Evolutionary conservation across 176 grass and related monocot genomes (phyloP), one percentile per base, ranked within the genome.

Genomic region (Raddia distichophylla): DNA sequence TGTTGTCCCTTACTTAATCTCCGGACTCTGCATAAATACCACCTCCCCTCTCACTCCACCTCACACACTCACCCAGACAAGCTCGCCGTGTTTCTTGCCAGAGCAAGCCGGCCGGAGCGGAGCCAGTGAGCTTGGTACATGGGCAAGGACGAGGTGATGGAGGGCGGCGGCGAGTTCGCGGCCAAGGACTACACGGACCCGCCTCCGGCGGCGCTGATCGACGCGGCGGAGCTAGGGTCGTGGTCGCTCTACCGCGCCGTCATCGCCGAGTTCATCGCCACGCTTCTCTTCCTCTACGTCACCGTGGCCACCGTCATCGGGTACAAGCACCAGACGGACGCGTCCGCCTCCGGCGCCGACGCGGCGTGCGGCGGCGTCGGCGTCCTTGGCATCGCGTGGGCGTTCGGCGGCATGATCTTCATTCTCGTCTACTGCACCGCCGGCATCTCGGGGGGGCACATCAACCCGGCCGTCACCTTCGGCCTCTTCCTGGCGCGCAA

Each of bases 341-440:
- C 4, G 0, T 0, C 0, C 1, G 67, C 45, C 1, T 9, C 52
- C 5, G 42, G 19, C 10, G 33, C 78, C 4, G 90, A 93, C 81
- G 82, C 87, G 0, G 89, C 75, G 0, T 95, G 97, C 75, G 77
- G 78, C 64, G 97, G 97, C 2, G 97, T 99, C 17, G 97, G 97
- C 35, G 34, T 93, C 5, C 91, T 99, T 2, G 97, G 93, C 63
- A 99, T 99, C 86, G 97, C 97, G 0, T 96, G 97, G 97, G 97
- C 97, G 2, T 99, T 99, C 69, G 97, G 97, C 0, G 96, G 97
- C 71, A 99, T 99, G 97, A 99, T 99, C 59, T 99, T 99, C 84
- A 87, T 99, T 34, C 97, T 99, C 33, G 97, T 99, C 71, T 99
- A 99, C 87, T 99, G 97, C 91, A 99, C 97, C 22, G 97, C 97